Base-by-base conservation (phyloP, 73 alveolate species). In the Stentor coeruleus region DNA sequence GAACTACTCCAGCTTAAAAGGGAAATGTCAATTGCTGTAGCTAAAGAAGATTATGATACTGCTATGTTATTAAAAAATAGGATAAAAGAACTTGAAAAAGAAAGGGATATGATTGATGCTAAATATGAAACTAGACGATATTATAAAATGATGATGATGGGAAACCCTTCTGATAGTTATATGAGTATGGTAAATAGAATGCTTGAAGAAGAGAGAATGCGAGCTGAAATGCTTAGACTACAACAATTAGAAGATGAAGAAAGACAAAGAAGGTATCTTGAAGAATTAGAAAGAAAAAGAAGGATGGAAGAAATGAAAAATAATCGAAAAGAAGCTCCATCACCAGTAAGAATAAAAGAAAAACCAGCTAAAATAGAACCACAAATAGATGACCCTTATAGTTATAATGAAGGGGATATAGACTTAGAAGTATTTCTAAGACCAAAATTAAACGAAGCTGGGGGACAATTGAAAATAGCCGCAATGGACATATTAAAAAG, bases 361-460 rank as follows among this genome's bases (percentile, higher is more conserved):
- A 87, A 91, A 85, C 89, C 82, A 42, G 82, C 85, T 42, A 77
- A 72, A 14, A 86, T 77, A 79, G 91, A 87, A 84, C 6, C 28
- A 49, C 6, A 49, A 6, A 11, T 49, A 11, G 89, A 85, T n/a
- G 97, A 96, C 87, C 98, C 98, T 58, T 91, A 91, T 36, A 97
- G 91, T 38, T 92, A 88, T 85, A 96, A 96, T 89, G 98, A 95
- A 86, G 99, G 99, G 39, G 99, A 97, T 89, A 91, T 88, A 33
- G 99, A 97, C 87, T 82, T 97, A 58, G 99, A 97, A 81, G 97
- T 98, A 38, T 97, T 86, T 72, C 90, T 97, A 38, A 93, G 90
- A 39, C 99, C 99, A 3, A 42, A 92, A 49, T 93, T 97, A 3
- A 85, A 83, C 76, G 77, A 85, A 77, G 99, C 99, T 35, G 99